Evolutionary conservation across 257 asterid genomes (phyloP), one percentile per base, ranked within the genome.

Genomic region (Solanum raphanifolium): DNA sequence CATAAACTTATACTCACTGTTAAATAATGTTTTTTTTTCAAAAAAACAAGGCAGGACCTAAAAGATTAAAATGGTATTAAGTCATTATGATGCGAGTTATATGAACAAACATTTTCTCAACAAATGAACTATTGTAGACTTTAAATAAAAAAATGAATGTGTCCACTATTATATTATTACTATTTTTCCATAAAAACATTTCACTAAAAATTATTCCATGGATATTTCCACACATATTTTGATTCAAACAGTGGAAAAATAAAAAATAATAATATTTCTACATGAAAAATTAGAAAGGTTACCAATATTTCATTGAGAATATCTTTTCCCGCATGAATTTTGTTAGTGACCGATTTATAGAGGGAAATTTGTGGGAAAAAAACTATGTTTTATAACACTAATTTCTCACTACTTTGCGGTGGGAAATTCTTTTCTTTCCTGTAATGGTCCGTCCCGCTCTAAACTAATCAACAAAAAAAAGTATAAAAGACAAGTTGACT

Each of bases 11-110:
- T 94, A 96, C 92, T 94, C 98, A 84, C 97, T 98, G 23, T 98
- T 98, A 94, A 95, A 95, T 13, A 98, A 98, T 48, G 76, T 91
- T 95, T 75, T 81, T 41, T 93, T 95, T 75, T 93, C 36, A 34
- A 34, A 34, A 93, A 20, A 52, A 94, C 92, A 97, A 90, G 90
- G 95, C 97, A 88, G 92, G 9, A 95, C 93, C 98, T 97, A 94
- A 78, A 92, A 87, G 38, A 86, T 31, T 76, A 43, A 78, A 43
- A 78, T 78, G 9, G 16, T 16, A 20, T 15, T 25, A 41, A 78
- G 36, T 27, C 34, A 39, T 39, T 78, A n/a, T n/a, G 35, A 6
- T n/a, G 35, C 12, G 0, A 13, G 38, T 31, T 39, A 13, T 1
- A n/a, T 39, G 36, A 25, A 43, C 21, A 41, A 2, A 15, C 13